phyloP scores from a whole-genome alignment of 805 yeast genomes.

The Candida ficus region DNA sequence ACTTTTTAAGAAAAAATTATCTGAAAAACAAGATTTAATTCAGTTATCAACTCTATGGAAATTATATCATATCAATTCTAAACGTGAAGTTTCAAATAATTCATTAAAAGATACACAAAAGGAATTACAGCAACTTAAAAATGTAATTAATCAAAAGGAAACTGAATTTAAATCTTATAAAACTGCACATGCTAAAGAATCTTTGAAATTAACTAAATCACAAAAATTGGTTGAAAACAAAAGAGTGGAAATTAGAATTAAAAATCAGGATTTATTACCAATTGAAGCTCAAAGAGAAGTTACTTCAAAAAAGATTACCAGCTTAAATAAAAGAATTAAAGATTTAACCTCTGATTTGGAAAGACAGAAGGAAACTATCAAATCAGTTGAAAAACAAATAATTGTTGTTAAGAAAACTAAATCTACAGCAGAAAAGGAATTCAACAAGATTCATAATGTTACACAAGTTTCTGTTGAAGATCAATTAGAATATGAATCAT shows the following conservation, averaged over 20 bases:
- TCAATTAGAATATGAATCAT: constrained; percentile 48
- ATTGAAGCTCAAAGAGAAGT: constrained; percentile 51
- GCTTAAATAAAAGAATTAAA: constrained; percentile 41
- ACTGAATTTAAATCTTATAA: constrained; percentile 33
- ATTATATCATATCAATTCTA: constrained; percentile 53
- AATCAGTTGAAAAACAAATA: constrained; percentile 42
- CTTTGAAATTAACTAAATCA: constrained; percentile 37
- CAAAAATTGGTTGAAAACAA: constrained; percentile 33
- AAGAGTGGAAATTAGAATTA: constrained; percentile 35
- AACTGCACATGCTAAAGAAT: constrained; percentile 42
- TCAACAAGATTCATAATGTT: constrained; percentile 27
- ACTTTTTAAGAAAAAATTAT: constrained; percentile 50
- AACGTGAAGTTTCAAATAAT: constrained; percentile 22
- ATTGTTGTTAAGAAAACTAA: constrained; percentile 38
- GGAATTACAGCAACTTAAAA: constrained; percentile 28
- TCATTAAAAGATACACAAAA: constrained; percentile 24
- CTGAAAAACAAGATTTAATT: constrained; percentile 43
- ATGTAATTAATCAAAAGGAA: constrained; percentile 32
- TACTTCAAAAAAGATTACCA: constrained; percentile 39
- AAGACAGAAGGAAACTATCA: constrained; percentile 42
- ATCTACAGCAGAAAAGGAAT: constrained; percentile 32
- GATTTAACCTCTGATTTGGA: constrained; percentile 48
- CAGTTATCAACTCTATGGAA: constrained; percentile 54
- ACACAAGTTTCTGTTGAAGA: constrained; percentile 44
- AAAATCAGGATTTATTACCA: constrained; percentile 52